These are phyloP conservation scores for Myriosclerotinia duriaeana DNA, from an alignment of 2,329 filamentous ascomycete species.

Conservation along the genomic window DNA sequence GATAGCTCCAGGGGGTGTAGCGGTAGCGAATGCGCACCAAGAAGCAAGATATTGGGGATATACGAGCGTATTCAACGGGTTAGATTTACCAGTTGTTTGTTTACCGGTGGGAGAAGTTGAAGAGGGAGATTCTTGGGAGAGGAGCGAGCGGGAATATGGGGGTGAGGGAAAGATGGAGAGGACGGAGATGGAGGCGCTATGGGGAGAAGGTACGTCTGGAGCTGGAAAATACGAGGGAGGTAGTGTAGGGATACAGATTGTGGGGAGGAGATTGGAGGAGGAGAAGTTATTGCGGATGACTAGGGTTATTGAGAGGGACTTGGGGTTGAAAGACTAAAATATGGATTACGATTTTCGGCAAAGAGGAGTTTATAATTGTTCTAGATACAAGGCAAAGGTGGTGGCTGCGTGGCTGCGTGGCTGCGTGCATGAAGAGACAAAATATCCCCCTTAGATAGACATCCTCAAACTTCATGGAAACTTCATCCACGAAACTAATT, in stretches of 20 bases:
- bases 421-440: too few species aligned
- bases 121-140: constrained; percentile 4
- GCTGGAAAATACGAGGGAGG: constrained; percentile 43
- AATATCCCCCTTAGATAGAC: too few species aligned
- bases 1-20: constrained; percentile 22
- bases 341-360: too few species aligned
- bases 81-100: constrained; percentile 25
- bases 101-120: constrained; percentile 21
- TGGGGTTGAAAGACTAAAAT: constrained; percentile 13
- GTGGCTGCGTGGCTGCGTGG: too few species aligned
- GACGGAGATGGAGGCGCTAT: neutral
- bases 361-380: too few species aligned
- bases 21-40: constrained; percentile 19
- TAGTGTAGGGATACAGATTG: constrained; percentile 54
- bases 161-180: too few species aligned
- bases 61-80: constrained; percentile 24
- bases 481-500: too few species aligned
- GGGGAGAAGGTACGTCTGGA: neutral
- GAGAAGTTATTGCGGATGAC: constrained; percentile 49
- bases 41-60: constrained; percentile 29
- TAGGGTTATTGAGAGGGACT: constrained; percentile 33
- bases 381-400: too few species aligned
- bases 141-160: neutral
- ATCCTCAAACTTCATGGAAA: too few species aligned
- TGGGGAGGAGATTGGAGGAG: constrained; percentile 53